Conservation (phyloP, 441 rosid species). For the Macaranga tanarius region DNA sequence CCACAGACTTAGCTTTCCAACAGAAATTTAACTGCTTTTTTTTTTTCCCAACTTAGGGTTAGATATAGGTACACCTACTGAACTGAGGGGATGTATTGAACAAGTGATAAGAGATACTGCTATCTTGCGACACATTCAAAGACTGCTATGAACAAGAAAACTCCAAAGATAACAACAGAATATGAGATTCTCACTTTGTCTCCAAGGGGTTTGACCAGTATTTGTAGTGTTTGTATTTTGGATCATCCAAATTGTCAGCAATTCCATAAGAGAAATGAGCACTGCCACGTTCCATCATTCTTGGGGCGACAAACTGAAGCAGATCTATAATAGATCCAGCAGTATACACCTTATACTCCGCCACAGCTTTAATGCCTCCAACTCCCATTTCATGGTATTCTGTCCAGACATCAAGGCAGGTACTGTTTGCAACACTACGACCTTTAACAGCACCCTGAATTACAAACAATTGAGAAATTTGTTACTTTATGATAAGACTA, state of each 20-base stretch:
- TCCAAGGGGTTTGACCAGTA: slow-evolving; percentile 98
- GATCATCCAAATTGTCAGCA: slow-evolving; percentile 91
- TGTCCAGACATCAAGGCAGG: slow-evolving; percentile 87
- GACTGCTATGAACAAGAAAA: slow-evolving; percentile 5
- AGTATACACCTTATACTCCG: slow-evolving; percentile 76
- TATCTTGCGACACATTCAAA: neutral
- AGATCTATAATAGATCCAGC: slow-evolving; percentile 63
- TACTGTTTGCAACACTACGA: slow-evolving; percentile 56
- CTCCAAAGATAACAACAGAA: neutral
- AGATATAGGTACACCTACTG: neutral
- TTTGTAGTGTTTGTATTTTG: slow-evolving; percentile 70
- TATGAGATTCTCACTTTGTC: slow-evolving; percentile 57
- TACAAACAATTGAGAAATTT: neutral
- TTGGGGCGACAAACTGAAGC: slow-evolving; percentile 85
- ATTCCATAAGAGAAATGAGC: slow-evolving; percentile 92
- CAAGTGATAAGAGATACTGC: neutral
- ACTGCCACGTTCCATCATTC: slow-evolving; percentile 89
- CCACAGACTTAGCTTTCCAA: no score
- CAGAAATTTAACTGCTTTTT: neutral
- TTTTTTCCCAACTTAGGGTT: neutral
- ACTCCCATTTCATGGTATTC: slow-evolving; percentile 96
- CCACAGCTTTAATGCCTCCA: slow-evolving; percentile 80
- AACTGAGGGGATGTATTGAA: neutral
- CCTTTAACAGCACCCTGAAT: slow-evolving; percentile 92
- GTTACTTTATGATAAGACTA: neutral